Conservation (phyloP, 1,284 basidiomycete species). For the Pterulicium gracile region DNA sequence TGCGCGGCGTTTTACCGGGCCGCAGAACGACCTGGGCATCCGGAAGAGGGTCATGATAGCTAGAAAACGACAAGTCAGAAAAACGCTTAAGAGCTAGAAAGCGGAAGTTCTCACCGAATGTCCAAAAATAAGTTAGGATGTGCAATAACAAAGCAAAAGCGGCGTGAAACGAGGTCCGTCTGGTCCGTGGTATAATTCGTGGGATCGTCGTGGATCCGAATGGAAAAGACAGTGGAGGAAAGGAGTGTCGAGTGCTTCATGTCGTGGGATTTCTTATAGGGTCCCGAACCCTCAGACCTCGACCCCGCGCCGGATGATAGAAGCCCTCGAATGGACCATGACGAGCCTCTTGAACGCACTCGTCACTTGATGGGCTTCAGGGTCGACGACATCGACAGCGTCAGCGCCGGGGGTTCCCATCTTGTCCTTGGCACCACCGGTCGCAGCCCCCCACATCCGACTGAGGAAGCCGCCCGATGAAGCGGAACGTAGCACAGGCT, state of each 20-base stretch:
- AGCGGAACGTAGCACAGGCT: slow-evolving; percentile 21
- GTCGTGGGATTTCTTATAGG: background rate
- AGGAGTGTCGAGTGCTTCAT: background rate
- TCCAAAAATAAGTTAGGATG: background rate
- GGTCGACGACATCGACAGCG: slow-evolving; percentile 22
- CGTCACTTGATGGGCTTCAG: slow-evolving; percentile 18
- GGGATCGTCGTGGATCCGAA: background rate
- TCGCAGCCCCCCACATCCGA: slow-evolving; percentile 54
- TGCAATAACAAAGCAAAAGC: background rate
- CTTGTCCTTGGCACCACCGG: slow-evolving; percentile 25
- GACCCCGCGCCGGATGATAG: background rate
- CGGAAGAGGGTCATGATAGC: too few relatives aligned
- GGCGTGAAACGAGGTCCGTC: background rate
- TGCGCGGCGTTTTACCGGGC: background rate
- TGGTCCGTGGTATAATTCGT: background rate
- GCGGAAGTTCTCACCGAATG: too few relatives aligned
- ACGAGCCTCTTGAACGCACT: slow-evolving; percentile 23
- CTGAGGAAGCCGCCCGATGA: slow-evolving; percentile 43
- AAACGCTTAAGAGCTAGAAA: too few relatives aligned
- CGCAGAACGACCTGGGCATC: too few relatives aligned
- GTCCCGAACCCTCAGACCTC: background rate
- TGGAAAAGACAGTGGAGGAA: background rate
- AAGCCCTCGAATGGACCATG: slow-evolving; percentile 27
- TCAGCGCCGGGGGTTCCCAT: slow-evolving; percentile 12
- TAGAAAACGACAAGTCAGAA: too few relatives aligned